Evolutionary conservation across 1,284 basidiomycete genomes (phyloP).

Genomic region (Cronartium ribicola): DNA sequence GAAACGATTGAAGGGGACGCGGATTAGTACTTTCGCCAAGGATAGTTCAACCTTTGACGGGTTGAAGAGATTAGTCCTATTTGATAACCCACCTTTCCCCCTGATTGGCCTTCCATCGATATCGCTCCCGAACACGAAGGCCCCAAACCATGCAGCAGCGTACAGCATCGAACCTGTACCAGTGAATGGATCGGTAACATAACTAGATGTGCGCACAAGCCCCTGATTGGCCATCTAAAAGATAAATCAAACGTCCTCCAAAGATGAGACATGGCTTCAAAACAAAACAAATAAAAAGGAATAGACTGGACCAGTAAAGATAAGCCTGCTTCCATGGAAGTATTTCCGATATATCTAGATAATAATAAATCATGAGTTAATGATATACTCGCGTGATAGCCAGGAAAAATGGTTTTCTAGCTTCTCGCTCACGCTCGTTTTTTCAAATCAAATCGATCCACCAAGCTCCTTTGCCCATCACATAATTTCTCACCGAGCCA

Average conservation of each 20-base stretch:
- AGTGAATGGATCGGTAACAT: conserved; percentile 93
- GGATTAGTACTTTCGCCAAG: conserved; percentile 45
- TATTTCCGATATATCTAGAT: conserved; percentile 75
- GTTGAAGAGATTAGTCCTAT: not conserved
- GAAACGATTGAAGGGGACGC: conserved; percentile 23
- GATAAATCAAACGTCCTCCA: conserved; percentile 56
- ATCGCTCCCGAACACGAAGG: conserved; percentile 82
- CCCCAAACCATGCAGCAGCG: conserved; percentile 73
- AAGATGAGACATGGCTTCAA: not conserved
- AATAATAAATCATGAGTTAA: conserved; percentile 16
- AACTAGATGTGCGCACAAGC: conserved; percentile 79
- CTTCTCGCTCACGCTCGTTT: conserved; percentile 61
- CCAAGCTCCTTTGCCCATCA: conserved; percentile 48
- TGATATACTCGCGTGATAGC: not conserved
- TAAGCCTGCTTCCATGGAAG: conserved; percentile 82
- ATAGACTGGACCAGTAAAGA: conserved; percentile 45
- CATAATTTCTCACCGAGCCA: conserved; percentile 46
- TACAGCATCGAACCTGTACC: conserved; percentile 97
- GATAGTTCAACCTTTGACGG: not conserved
- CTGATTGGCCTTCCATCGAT: conserved; percentile 96
- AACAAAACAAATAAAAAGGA: conserved; percentile 45
- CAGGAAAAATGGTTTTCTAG: not conserved
- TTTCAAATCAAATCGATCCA: conserved; percentile 65
- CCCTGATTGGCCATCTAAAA: conserved; percentile 94
- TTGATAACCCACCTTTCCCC: conserved; percentile 64